Percentiles rank a stretch among this genome's conserved stretches.
phyloP scores from a whole-genome alignment of 768 basidiomycete species.

The Xerocomus spinulosus region DNA sequence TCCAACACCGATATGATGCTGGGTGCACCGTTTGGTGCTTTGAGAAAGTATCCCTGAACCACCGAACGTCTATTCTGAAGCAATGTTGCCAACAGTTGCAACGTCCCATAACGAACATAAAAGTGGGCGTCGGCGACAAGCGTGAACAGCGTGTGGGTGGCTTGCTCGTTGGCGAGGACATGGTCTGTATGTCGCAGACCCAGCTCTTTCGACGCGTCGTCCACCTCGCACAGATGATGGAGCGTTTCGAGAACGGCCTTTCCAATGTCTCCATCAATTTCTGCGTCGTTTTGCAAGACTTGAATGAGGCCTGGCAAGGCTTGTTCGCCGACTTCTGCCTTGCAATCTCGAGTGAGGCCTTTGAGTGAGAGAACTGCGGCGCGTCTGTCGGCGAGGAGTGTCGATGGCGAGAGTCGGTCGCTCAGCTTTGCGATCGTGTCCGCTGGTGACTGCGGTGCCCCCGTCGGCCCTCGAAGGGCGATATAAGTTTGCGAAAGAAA shows the following conservation, averaged over 20 bases:
- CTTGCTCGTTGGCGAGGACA: slow-evolving; percentile 67
- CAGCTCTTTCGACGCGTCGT: slow-evolving; percentile 55
- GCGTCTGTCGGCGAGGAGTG: slow-evolving; percentile 84
- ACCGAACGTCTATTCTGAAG: slow-evolving; percentile 76
- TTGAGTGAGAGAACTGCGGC: slow-evolving; percentile 94
- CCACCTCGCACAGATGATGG: slow-evolving; percentile 76
- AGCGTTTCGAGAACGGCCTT: slow-evolving; percentile 92
- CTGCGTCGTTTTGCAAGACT: slow-evolving; percentile 81
- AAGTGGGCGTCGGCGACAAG: slow-evolving; percentile 75
- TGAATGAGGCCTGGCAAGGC: slow-evolving; percentile 76
- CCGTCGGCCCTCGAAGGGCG: slow-evolving; percentile 78
- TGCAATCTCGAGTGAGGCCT: slow-evolving; percentile 88
- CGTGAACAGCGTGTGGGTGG: slow-evolving; percentile 69
- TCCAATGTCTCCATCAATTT: slow-evolving; percentile 86
- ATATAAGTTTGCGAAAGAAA: slow-evolving; percentile 84
- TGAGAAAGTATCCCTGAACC: slow-evolving; percentile 90
- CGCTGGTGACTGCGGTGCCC: slow-evolving; percentile 73
- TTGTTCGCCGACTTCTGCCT: slow-evolving; percentile 76
- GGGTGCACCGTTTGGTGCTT: slow-evolving; percentile 69
- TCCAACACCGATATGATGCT: slow-evolving; percentile 73
- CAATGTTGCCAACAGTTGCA: slow-evolving; percentile 77
- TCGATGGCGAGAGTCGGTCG: slow-evolving; percentile 86
- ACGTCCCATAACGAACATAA: slow-evolving; percentile 78
- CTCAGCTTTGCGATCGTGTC: slow-evolving; percentile 87
- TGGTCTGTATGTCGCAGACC: slow-evolving; percentile 80